A percentile compares a stretch with the other conserved stretches of the same genome.
Conservation (phyloP, 1,284 basidiomycete genomes). For the Inonotus hispidus region DNA sequence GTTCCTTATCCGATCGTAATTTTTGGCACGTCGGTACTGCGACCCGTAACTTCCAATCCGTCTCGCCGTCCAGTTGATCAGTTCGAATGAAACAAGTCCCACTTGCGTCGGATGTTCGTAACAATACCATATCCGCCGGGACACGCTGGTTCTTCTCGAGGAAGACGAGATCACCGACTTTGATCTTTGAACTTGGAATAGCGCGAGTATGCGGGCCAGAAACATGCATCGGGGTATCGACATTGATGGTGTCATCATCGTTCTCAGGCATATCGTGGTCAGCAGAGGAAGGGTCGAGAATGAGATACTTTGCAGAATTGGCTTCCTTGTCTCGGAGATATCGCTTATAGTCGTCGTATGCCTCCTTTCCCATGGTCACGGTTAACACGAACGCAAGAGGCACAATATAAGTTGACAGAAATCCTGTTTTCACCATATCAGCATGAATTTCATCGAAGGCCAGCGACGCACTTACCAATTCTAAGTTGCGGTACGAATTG, state of each 20-base stretch:
- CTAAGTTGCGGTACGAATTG: constrained; percentile 96
- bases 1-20: constrained; percentile 56
- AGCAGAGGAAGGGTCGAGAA: constrained; percentile 55
- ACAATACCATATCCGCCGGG: constrained; percentile 89
- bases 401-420: constrained; percentile 94
- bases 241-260: constrained; percentile 21
- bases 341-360: constrained; percentile 95
- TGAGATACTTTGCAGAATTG: constrained; percentile 88
- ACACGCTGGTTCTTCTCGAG: constrained; percentile 98
- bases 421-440: constrained; percentile 47
- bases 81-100: constrained; percentile 98
- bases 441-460: not conserved
- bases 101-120: constrained; percentile 80
- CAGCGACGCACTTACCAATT: constrained; percentile 60
- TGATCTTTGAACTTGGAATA: constrained; percentile 83
- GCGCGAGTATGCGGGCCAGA: constrained; percentile 58
- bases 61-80: constrained; percentile 98
- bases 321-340: constrained; percentile 89
- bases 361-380: constrained; percentile 98
- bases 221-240: constrained; percentile 18
- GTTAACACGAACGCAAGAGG: constrained; percentile 92
- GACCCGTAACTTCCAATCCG: constrained; percentile 96
- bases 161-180: constrained; percentile 87
- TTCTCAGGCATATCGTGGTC: constrained; percentile 30
- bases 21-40: constrained; percentile 84